Evolutionary conservation across 2,329 filamentous ascomycete species (phyloP), one percentile per base, ranked within the genome.

Genomic region (Stachybotrys chartarum): DNA sequence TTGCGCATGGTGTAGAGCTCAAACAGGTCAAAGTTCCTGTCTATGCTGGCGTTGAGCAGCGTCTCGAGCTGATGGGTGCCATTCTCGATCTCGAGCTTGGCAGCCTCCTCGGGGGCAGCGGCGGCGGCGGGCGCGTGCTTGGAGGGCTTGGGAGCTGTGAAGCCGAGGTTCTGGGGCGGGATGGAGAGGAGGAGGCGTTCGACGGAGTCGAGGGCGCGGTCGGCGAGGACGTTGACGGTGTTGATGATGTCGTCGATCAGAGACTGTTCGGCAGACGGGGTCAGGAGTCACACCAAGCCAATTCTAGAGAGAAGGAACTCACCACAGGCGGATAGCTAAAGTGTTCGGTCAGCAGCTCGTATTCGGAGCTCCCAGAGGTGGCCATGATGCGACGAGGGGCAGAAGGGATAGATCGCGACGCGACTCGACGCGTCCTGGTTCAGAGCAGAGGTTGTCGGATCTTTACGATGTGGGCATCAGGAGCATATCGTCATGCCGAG

Each of bases 191-290:
- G 84, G 1, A 90, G 90, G 55, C 85, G 83, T 72, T 97, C 94
- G 61, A 97, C 85, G 58, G 88, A 90, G 65, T 90, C 90, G 65
- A 96, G 86, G 54, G 91, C 92, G 70, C 88, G 88, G 73, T 96
- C 94, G 66, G 94, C 88, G 65, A 97, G 83, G 66, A 93, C 90
- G 76, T 97, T 99, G 71, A 97, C 85, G 55, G 88, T 89, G 78
- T 97, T 97, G 76, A 97, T 96, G 64, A 97, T 92, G 74, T 97
- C 93, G 82, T 99, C 94, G 67, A 99, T 88, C 47, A 99, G 84
- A 58, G 89, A 89, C 92, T 96, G 32, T 17, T 12, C 45, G 24
- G 35, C 35, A 42, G 35, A 14, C 14, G 35, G 10, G 35, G 14
- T 10, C 35, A 42, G 14, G 3, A 10, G 35, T 6, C 35, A 42